phyloP scores from a whole-genome alignment of 2,329 filamentous ascomycete genomes.

The Hymenoscyphus salicellus region DNA sequence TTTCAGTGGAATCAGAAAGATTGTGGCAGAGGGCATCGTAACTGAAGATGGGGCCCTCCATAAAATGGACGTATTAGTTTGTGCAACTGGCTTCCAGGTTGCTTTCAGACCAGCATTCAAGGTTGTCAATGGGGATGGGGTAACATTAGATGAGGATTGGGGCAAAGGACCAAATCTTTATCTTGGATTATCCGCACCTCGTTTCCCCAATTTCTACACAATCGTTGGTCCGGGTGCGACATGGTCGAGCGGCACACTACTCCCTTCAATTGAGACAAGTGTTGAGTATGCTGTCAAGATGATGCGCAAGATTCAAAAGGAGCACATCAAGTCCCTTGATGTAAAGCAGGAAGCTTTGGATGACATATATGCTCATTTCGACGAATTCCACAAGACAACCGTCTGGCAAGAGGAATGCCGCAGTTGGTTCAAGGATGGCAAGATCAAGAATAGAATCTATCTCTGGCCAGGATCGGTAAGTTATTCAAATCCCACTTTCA shows the following conservation, averaged over 20 bases:
- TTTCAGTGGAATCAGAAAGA: constrained; percentile 29
- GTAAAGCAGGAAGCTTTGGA: constrained; percentile 37
- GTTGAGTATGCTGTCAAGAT: constrained; percentile 40
- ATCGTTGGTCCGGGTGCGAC: constrained; percentile 40
- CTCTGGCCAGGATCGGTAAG: constrained; percentile 49
- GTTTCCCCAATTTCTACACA: constrained; percentile 26
- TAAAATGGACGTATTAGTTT: constrained; percentile 38
- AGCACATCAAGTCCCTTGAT: constrained; percentile 37
- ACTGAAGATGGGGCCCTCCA: constrained; percentile 40
- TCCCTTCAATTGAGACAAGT: constrained; percentile 46
- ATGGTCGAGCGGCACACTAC: constrained; percentile 44
- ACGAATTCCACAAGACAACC: constrained; percentile 31
- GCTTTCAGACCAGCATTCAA: constrained; percentile 33
- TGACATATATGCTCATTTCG: constrained; percentile 34
- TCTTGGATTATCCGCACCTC: constrained; percentile 25
- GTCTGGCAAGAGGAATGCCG: constrained; percentile 30
- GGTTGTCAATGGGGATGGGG: constrained; percentile 27
- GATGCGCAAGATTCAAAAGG: constrained; percentile 41
- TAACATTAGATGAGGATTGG: constrained; percentile 28
- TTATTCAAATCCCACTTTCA: constrained; percentile 12
- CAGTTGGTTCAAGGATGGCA: constrained; percentile 31
- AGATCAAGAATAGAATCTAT: constrained; percentile 42
- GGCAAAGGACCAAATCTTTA: constrained; percentile 22
- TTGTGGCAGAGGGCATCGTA: constrained; percentile 45
- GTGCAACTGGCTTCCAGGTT: constrained; percentile 37